phyloP scores from a whole-genome alignment of 176 grass and related monocot species.

The Musa troglodytarum region DNA sequence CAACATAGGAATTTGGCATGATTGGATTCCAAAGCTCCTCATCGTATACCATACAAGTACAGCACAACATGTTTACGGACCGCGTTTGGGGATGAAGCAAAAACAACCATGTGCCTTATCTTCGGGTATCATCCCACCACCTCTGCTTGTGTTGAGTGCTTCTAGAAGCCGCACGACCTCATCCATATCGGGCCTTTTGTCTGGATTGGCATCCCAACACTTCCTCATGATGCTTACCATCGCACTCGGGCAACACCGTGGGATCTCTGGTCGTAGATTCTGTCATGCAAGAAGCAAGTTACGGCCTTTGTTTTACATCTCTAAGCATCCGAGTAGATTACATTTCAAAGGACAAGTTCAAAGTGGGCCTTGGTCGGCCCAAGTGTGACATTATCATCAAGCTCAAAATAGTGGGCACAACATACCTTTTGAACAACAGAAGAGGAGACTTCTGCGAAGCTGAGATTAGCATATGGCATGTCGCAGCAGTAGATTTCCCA shows the following conservation, averaged over 20 bases:
- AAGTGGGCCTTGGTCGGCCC: neutral
- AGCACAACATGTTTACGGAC: neutral
- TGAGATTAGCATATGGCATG: slow-evolving; percentile 8
- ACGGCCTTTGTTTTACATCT: neutral
- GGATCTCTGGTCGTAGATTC: slow-evolving; percentile 3
- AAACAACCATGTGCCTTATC: neutral
- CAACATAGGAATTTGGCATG: too few relatives aligned
- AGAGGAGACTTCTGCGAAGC: neutral
- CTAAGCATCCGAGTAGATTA: too few relatives aligned
- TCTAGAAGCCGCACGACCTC: neutral
- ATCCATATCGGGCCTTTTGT: neutral
- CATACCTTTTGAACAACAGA: neutral
- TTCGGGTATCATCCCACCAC: neutral
- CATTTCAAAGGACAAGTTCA: too few relatives aligned
- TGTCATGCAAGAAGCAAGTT: neutral
- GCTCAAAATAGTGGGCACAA: neutral
- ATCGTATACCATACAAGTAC: too few relatives aligned
- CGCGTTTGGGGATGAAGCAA: neutral
- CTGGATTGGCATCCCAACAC: slow-evolving; percentile 8
- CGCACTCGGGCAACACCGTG: neutral
- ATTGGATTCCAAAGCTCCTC: too few relatives aligned
- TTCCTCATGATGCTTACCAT: neutral
- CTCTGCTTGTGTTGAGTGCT: neutral
- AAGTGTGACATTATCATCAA: neutral
- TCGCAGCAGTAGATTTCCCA: slow-evolving; percentile 8